These are phyloP conservation scores for Talaromyces wortmannii DNA, from an alignment of 495 filamentous ascomycete species.

Conservation along the genomic window DNA sequence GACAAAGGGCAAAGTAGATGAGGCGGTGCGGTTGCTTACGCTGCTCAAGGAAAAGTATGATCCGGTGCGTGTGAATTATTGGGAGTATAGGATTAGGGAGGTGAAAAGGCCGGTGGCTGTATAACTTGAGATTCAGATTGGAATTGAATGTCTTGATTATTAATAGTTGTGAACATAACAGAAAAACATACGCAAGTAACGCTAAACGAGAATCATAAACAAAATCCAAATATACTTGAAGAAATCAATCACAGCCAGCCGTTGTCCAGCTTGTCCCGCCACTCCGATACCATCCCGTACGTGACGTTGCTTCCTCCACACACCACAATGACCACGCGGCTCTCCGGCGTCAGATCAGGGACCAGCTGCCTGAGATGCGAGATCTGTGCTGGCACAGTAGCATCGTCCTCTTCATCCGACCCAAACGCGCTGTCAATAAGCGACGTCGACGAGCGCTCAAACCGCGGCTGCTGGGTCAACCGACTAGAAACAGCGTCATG, in stretches of 20 bases:
- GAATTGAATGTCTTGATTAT: neutral
- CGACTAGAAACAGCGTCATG: neutral
- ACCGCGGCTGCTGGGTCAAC: neutral
- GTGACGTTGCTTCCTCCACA: slow-evolving; percentile 80
- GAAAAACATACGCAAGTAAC: neutral
- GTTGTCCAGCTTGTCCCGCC: slow-evolving; percentile 41
- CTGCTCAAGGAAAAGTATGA: slow-evolving; percentile 82
- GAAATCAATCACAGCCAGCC: slow-evolving; percentile 35
- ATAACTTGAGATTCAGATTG: neutral
- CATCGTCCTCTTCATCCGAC: slow-evolving; percentile 4
- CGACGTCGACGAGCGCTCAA: neutral
- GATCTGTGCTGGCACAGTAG: slow-evolving; percentile 7
- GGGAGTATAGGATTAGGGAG: slow-evolving; percentile 65
- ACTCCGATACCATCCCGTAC: slow-evolving; percentile 57
- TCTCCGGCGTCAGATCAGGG: slow-evolving; percentile 44
- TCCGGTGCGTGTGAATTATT: slow-evolving; percentile 84
- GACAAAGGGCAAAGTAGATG: neutral
- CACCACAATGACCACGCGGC: slow-evolving; percentile 76
- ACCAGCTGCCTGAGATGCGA: slow-evolving; percentile 57
- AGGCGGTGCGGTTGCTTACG: slow-evolving; percentile 51
- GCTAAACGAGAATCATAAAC: slow-evolving; percentile 1
- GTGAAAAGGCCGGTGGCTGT: slow-evolving; percentile 22
- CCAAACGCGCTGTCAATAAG: neutral
- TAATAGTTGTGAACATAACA: neutral
- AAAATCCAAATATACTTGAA: slow-evolving; percentile 6